Base-by-base conservation (phyloP, 192 early-diverging fungal species). In the Linnemannia exigua region DNA sequence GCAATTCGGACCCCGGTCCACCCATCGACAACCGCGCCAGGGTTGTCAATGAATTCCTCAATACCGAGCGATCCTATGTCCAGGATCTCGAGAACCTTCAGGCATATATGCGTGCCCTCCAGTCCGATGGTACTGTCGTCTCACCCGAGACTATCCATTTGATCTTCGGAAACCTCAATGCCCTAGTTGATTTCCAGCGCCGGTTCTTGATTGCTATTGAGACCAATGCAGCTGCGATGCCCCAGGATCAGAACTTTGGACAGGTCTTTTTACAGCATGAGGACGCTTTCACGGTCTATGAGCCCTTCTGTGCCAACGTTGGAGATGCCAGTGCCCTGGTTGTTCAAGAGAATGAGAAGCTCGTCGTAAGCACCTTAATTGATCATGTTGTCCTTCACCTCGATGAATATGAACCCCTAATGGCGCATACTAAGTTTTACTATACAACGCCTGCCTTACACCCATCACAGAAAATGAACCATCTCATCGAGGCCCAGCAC, bases 141-240 rank as follows among this genome's bases (percentile, higher is more conserved):
- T 91, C 93, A n/a, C 93, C 95, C 61, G 97, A 98, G 74, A 95
- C 91, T 6, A 89, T 95, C 54, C 91, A 95, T 46, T 91, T 92
- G 69, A 92, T 99, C 69, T 99, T 99, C 90, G 95, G 94, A 44
- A 99, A 99, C 86, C 90, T 99, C 63, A 95, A 95, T 84, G 93
- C 95, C 66, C 90, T 99, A 22, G 92, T 99, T 19, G 98, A 99
- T 78, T 99, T 99, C 70, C 97, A 99, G 89, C 94, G 97, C n/a
- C 92, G 97, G 44, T 99, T 99, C 76, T 87, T 99, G 87, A 93
- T 99, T 72, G 92, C 93, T 58, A 89, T 99, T 85, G 98, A 99
- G 90, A 91, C 94, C n/a, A 91, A 96, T 51, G 92, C 93, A 36
- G 91, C 92, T 28, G 88, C 93, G 68, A 75, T 92, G 33, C 79